Base-by-base conservation (phyloP, 2,329 filamentous ascomycete species). In the Fusarium oxysporum region DNA sequence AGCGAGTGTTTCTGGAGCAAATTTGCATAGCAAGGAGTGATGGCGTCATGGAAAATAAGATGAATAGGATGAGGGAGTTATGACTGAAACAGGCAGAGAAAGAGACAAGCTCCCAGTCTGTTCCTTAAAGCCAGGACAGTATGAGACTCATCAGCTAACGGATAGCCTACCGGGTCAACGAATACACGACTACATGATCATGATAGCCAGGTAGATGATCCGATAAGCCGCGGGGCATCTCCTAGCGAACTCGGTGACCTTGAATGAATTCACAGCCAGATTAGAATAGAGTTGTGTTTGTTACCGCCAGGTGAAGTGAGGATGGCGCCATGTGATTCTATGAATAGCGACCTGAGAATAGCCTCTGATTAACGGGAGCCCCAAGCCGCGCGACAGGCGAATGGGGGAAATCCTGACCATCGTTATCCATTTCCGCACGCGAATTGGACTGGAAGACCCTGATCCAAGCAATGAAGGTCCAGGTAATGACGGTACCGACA, bases 21-120 rank as follows among this genome's bases (percentile, higher is more conserved):
- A 62, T 62, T 68, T 70, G 71, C 78, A 79, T 78, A 76, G 72
- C 76, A 79, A 57, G 73, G 76, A 76, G 73, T 72, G 76, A 73
- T 51, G 77, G 78, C 77, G 75, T 66, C 72, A 61, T 47, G 69
- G 60, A 56, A 63, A 65, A 62, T 47, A 56, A 45, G 47, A 51
- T 40, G 25, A 44, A 45, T 43, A 37, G 40, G 54, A 60, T 40
- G 50, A 45, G 30, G 30, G 43, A 43, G 30, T 23, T 57, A 30
- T 37, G 48, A 44, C 54, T 37, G 56, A 47, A 48, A 59, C 50
- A 45, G 62, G 45, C 48, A 62, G 25, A 23, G 25, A 56, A 35
- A 43, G 14, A 47, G 35, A 28, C 30, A 13, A 41, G 38, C 38
- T 23, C 38, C 40, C 37, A 54, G 28, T 30, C 54, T 28, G 54